Evolutionary conservation across 495 filamentous ascomycete species (phyloP).

Genomic region (Aspergillus indologenus): DNA sequence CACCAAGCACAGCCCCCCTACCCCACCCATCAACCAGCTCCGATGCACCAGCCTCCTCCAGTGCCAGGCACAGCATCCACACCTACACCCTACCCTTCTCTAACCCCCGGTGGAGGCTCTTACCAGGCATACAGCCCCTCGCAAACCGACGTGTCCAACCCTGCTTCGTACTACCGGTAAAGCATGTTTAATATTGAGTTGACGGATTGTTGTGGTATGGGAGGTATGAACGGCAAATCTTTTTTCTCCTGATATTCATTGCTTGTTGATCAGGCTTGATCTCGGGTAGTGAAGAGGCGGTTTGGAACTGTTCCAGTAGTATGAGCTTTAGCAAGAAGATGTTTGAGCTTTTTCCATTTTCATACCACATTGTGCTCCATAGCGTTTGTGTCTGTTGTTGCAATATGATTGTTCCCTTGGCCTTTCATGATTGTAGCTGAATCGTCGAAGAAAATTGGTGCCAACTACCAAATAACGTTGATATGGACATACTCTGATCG

Average conservation of each 20-base stretch:
- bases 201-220: background rate
- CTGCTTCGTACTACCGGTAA: constrained; percentile 45
- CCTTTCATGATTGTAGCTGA: too few species aligned
- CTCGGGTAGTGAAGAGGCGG: background rate
- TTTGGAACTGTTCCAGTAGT: background rate
- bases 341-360: constrained; percentile 9
- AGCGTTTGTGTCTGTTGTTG: background rate
- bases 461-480: too few species aligned
- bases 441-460: too few species aligned
- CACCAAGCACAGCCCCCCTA: constrained; percentile 45
- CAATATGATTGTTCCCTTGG: background rate
- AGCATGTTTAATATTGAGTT: background rate
- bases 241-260: background rate
- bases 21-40: constrained; percentile 47
- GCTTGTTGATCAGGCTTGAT: constrained; percentile 5
- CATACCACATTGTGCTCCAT: background rate
- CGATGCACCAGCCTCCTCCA: constrained; percentile 45
- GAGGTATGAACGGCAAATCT: background rate
- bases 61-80: constrained; percentile 41
- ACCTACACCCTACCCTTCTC: constrained; percentile 42
- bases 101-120: constrained; percentile 32
- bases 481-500: too few species aligned
- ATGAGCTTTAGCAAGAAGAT: background rate
- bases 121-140: constrained; percentile 55
- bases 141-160: constrained; percentile 32